Evolutionary conservation across 306 rosid species (phyloP).

Genomic region (Cercis canadensis): DNA sequence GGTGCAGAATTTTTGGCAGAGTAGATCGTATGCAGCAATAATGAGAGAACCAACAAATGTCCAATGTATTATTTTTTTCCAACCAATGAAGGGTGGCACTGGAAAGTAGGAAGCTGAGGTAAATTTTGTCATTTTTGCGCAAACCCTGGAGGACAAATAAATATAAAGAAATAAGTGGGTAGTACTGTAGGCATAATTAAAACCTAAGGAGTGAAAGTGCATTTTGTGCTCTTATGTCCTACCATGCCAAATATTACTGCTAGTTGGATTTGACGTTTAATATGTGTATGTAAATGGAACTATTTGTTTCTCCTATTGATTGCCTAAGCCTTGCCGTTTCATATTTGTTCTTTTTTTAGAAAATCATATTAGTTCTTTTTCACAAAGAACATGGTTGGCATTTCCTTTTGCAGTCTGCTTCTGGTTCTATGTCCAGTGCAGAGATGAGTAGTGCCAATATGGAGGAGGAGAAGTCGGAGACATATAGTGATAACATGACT

Average conservation of each 20-base stretch:
- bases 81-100: slow-evolving; percentile 5
- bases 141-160: background rate
- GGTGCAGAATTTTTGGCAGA: background rate
- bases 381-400: slow-evolving; percentile 14
- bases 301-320: background rate
- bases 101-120: background rate
- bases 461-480: slow-evolving; percentile 78
- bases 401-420: slow-evolving; percentile 64
- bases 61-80: slow-evolving; percentile 25
- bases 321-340: background rate
- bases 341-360: background rate
- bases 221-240: background rate
- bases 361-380: slow-evolving; percentile 20
- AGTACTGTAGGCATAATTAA: background rate
- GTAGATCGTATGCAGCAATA: background rate
- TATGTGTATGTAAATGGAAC: background rate
- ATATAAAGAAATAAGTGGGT: slow-evolving; percentile 24
- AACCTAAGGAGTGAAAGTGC: too few relatives aligned
- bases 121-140: slow-evolving; percentile 25
- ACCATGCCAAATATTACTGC: slow-evolving; percentile 1
- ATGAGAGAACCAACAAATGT: slow-evolving; percentile 12
- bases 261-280: slow-evolving; percentile 1
- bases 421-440: slow-evolving; percentile 72
- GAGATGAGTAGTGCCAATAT: slow-evolving; percentile 53
- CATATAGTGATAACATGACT: slow-evolving; percentile 80